Percentiles rank a stretch among this genome's conserved stretches.
Evolutionary conservation across 805 yeast genomes (phyloP).

Genomic region (Cyberlindnera nakhonratchasimensis): DNA sequence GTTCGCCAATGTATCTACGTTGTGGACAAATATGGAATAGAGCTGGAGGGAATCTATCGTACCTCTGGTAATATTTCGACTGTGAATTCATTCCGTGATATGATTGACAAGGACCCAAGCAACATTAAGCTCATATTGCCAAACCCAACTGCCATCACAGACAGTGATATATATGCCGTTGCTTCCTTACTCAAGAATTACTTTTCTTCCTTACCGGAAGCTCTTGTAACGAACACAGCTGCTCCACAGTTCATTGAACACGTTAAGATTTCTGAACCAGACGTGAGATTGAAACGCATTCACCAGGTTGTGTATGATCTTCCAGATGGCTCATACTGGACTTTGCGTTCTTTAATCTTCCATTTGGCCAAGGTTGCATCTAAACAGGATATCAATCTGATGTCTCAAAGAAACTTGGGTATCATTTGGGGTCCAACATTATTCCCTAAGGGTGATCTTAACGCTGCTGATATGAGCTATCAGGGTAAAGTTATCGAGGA

Average conservation of each 20-base stretch:
- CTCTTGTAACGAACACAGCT: slow-evolving; percentile 65
- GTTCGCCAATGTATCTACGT: slow-evolving; percentile 87
- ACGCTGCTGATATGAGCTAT: slow-evolving; percentile 68
- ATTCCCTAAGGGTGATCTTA: slow-evolving; percentile 62
- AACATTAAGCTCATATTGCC: slow-evolving; percentile 53
- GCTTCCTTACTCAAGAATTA: slow-evolving; percentile 83
- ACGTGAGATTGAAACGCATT: slow-evolving; percentile 63
- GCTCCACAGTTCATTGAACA: slow-evolving; percentile 64
- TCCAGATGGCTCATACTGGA: slow-evolving; percentile 94
- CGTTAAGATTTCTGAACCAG: slow-evolving; percentile 60
- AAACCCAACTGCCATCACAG: slow-evolving; percentile 55
- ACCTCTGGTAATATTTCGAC: slow-evolving; percentile 75
- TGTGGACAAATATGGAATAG: slow-evolving; percentile 79
- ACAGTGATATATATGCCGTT: slow-evolving; percentile 82
- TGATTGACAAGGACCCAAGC: slow-evolving; percentile 74
- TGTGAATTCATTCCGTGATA: slow-evolving; percentile 66
- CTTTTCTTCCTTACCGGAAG: slow-evolving; percentile 83
- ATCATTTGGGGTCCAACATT: slow-evolving; percentile 95
- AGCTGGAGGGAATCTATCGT: slow-evolving; percentile 86
- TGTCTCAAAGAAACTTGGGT: slow-evolving; percentile 78
- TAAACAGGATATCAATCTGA: slow-evolving; percentile 62
- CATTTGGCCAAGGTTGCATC: slow-evolving; percentile 75
- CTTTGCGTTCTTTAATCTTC: slow-evolving; percentile 77
- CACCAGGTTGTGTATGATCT: slow-evolving; percentile 86
- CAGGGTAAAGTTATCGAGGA: slow-evolving; percentile 82